Evolutionary conservation across 1,284 basidiomycete species (phyloP), one percentile per base, ranked within the genome.

Genomic region (Puccinia coronata): DNA sequence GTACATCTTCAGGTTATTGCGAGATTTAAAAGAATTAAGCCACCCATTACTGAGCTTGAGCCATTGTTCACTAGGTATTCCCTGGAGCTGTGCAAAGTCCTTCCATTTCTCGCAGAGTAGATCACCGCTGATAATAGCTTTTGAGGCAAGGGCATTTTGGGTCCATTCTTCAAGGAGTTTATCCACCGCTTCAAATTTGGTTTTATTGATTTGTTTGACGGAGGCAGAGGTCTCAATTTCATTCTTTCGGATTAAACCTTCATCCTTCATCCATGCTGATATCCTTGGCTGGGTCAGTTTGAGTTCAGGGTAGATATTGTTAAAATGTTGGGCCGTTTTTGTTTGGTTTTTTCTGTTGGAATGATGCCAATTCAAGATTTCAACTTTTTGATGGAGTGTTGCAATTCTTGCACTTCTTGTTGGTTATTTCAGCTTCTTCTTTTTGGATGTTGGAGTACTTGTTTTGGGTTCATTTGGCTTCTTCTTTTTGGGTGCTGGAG

Each of bases 331-430:
- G 23, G 51, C 49, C 11, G 65, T 71, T 25, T 71, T 70, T 43
- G 77, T 39, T 31, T 80, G 77, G n/a, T 71, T 80, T 47, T 72
- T 41, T 5, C 77, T 63, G 67, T 72, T 80, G 1, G 39, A 28
- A 36, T 80, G 36, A 36, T 80, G 28, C 77, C 77, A 80, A 80
- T 80, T 69, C 11, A 80, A 25, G 11, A 80, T 36, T 70, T 80
- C 63, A 14, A 69, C 49, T 34, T 69, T 67, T 47, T 78, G 75
- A 11, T 47, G 11, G 18, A 78, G 49, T 25, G 74, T 77, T 51
- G 57, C 74, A n/a, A 16, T 14, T 23, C 31, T 34, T 31, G 12
- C 14, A 28, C 41, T 23, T 39, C 14, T 25, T 61, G 59, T 25
- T 61, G 2, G n/a, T 61, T 61, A 36, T 41, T 31, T n/a, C 28